Evolutionary conservation across 768 basidiomycete genomes (phyloP).

Genomic region (Chalciporus chontae): DNA sequence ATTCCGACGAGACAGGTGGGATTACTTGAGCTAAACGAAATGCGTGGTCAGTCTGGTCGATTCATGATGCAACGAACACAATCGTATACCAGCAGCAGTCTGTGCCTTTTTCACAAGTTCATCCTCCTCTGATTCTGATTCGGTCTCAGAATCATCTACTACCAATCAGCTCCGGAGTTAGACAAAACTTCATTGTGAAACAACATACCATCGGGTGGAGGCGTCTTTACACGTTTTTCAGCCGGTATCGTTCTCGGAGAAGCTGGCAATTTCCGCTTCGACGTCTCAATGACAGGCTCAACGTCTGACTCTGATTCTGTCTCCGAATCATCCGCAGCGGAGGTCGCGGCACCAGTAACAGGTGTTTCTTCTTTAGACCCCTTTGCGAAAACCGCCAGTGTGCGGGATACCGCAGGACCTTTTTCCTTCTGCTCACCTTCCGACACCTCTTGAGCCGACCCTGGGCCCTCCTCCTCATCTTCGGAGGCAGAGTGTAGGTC

Average conservation of each 20-base stretch:
- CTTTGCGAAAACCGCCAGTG: conserved; percentile 11
- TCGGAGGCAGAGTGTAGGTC: conserved; percentile 54
- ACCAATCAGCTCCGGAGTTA: neutral
- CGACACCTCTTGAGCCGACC: conserved; percentile 20
- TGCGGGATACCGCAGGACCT: conserved; percentile 19
- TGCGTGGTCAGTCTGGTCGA: neutral
- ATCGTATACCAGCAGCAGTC: conserved; percentile 10
- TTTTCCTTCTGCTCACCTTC: neutral
- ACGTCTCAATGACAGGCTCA: conserved; percentile 3
- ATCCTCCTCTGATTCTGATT: conserved; percentile 40
- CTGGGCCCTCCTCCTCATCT: conserved; percentile 23
- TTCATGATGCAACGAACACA: conserved; percentile 12
- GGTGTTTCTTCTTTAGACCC: conserved; percentile 4
- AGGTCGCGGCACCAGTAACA: neutral
- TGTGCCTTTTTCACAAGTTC: conserved; percentile 9
- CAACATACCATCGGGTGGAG: conserved; percentile 17
- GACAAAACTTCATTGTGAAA: neutral
- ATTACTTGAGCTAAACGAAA: neutral
- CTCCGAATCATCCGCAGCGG: conserved; percentile 22
- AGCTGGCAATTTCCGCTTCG: conserved; percentile 27
- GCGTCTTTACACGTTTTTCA: conserved; percentile 18
- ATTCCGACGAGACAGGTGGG: conserved; percentile 18
- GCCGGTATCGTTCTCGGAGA: conserved; percentile 6
- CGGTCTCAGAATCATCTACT: conserved; percentile 42
- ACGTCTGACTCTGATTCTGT: conserved; percentile 34